These are phyloP conservation scores for Kalanchoe fedtschenkoi DNA, from an alignment of 164 flowering plant genomes.

Conservation along the genomic window DNA sequence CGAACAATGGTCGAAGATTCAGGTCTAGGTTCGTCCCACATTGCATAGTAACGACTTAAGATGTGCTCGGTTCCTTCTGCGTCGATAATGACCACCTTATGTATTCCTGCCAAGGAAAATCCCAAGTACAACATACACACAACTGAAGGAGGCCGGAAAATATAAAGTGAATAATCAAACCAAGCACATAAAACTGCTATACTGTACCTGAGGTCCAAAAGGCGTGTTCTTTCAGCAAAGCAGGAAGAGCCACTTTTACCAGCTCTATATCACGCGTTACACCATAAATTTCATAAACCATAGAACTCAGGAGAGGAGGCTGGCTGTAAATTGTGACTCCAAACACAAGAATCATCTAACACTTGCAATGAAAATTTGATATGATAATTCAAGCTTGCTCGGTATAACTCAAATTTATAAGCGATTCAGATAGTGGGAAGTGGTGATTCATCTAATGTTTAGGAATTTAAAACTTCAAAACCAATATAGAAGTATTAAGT, in stretches of 20 bases:
- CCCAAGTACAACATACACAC: neutral
- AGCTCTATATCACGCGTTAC: constrained; percentile 29
- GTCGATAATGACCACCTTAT: constrained; percentile 54
- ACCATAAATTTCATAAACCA: constrained; percentile 29
- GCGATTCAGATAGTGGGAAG: too few species aligned
- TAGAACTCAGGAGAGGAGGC: constrained; percentile 46
- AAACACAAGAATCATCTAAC: neutral
- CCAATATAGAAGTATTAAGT: too few species aligned
- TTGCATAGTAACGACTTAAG: constrained; percentile 72
- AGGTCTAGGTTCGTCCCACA: constrained; percentile 95
- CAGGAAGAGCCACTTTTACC: constrained; percentile 28
- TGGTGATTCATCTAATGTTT: too few species aligned
- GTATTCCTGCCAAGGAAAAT: constrained; percentile 35
- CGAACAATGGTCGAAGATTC: constrained; percentile 67
- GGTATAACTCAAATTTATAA: too few species aligned
- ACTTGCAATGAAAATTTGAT: neutral
- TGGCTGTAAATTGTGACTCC: constrained; percentile 24
- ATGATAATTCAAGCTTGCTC: neutral
- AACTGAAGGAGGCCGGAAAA: neutral
- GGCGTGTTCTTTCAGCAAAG: constrained; percentile 30
- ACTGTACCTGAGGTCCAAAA: constrained; percentile 43
- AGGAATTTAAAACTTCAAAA: too few species aligned
- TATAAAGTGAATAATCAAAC: neutral
- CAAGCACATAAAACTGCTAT: neutral
- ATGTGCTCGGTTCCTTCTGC: constrained; percentile 31